Evolutionary conservation across 495 filamentous ascomycete species (phyloP).

Genomic region (Aspergillus cavernicola): DNA sequence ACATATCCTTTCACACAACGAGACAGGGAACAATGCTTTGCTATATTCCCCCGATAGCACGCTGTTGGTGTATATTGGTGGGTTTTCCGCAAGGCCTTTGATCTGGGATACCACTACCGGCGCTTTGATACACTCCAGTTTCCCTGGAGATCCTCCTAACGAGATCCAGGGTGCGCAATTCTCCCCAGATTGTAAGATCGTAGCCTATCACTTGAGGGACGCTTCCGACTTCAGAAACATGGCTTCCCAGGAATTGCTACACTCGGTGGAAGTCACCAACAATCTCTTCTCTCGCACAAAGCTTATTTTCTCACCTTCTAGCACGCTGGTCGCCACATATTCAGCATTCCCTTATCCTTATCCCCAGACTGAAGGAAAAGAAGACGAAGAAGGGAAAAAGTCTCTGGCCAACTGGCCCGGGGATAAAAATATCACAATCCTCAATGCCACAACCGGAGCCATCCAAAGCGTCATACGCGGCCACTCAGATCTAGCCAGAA

Average conservation of each 20-base stretch:
- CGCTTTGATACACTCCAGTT: neutral
- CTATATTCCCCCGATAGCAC: neutral
- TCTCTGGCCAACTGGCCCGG: neutral
- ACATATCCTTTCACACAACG: neutral
- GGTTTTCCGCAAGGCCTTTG: neutral
- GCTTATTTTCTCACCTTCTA: neutral
- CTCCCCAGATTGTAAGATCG: neutral
- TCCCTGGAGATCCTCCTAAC: neutral
- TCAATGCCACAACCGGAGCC: neutral
- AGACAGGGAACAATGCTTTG: neutral
- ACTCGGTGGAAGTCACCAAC: neutral
- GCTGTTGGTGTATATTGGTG: neutral
- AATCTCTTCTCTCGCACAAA: neutral
- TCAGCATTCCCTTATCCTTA: neutral
- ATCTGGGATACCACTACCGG: neutral
- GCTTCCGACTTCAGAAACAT: neutral
- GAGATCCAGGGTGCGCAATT: neutral
- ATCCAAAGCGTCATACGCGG: neutral
- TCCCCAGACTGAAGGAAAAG: neutral
- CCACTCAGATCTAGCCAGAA: neutral
- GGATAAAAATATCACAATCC: neutral
- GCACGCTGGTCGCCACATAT: neutral
- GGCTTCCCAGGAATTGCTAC: neutral
- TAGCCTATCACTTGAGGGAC: neutral
- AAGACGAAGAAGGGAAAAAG: neutral